Percentiles rank a stretch among this genome's conserved stretches.
Evolutionary conservation across 108 stramenopile species (phyloP).

Genomic region (Cyclotella choctawhatcheeana): DNA sequence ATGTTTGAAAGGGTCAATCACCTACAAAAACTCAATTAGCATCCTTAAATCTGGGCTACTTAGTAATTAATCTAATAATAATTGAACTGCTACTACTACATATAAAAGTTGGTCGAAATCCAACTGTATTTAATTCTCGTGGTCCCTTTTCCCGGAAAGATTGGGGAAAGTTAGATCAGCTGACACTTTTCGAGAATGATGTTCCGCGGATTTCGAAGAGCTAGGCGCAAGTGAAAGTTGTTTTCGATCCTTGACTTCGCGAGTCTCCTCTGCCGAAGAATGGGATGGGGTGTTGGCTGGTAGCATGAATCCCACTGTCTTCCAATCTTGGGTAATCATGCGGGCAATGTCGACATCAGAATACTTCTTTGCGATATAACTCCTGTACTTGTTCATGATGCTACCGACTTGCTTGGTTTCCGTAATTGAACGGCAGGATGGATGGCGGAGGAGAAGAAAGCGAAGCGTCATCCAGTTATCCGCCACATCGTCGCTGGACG

Average conservation of each 20-base stretch:
- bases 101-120: no score
- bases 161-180: no score
- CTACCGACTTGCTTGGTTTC: slow-evolving; percentile 67
- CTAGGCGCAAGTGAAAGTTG: not conserved
- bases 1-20: no score
- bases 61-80: no score
- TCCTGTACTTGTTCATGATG: slow-evolving; percentile 62
- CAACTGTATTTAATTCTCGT: no score
- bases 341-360: slow-evolving; percentile 56
- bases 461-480: slow-evolving; percentile 61
- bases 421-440: slow-evolving; percentile 46
- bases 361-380: slow-evolving; percentile 44
- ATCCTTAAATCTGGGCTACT: no score
- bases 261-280: not conserved
- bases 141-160: no score
- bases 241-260: not conserved
- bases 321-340: slow-evolving; percentile 67
- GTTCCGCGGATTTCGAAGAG: no score
- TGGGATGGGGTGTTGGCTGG: not conserved
- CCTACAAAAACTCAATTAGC: no score
- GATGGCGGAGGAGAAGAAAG: slow-evolving; percentile 65
- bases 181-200: no score
- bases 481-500: slow-evolving; percentile 24
- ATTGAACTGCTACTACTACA: no score
- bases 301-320: slow-evolving; percentile 17